Evolutionary conservation across 177 flowering plant genomes (phyloP).

Genomic region (Vitis hybrid): DNA sequence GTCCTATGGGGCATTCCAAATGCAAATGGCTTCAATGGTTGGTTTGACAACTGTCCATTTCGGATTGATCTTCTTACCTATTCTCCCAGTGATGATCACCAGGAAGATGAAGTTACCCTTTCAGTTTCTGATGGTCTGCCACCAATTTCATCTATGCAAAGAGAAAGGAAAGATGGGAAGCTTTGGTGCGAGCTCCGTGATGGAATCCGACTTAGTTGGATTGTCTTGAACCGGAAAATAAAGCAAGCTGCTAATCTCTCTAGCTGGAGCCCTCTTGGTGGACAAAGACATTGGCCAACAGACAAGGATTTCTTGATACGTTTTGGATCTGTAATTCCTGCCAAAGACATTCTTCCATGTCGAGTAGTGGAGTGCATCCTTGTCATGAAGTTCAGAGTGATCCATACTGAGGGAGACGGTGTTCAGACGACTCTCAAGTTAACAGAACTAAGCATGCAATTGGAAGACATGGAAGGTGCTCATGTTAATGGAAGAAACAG

Average conservation of each 20-base stretch:
- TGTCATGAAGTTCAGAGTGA: conserved; percentile 58
- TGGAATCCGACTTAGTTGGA: conserved; percentile 85
- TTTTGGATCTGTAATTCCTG: conserved; percentile 88
- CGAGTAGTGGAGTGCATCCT: conserved; percentile 80
- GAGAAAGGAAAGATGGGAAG: conserved; percentile 89
- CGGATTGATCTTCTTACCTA: conserved; percentile 67
- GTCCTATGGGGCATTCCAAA: conserved; percentile 90
- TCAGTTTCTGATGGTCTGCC: conserved; percentile 76
- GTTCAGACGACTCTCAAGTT: conserved; percentile 54
- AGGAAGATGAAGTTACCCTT: conserved; percentile 51
- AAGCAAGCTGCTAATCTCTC: conserved; percentile 86
- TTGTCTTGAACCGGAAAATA: conserved; percentile 65
- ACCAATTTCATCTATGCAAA: conserved; percentile 62
- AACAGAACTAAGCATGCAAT: conserved; percentile 81
- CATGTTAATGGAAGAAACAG: conserved; percentile 89
- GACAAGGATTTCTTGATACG: conserved; percentile 77
- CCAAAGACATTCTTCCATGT: conserved; percentile 86
- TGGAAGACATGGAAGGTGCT: conserved; percentile 91
- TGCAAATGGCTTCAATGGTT: conserved; percentile 64
- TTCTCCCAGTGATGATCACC: conserved; percentile 46
- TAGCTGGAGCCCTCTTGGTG: conserved; percentile 85
- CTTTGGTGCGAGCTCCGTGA: conserved; percentile 84
- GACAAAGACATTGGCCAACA: conserved; percentile 95
- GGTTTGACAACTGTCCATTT: conserved; percentile 90
- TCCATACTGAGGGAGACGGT: conserved; percentile 39